Conservation (phyloP, 495 filamentous ascomycete genomes). For the Penicillium taxi region DNA sequence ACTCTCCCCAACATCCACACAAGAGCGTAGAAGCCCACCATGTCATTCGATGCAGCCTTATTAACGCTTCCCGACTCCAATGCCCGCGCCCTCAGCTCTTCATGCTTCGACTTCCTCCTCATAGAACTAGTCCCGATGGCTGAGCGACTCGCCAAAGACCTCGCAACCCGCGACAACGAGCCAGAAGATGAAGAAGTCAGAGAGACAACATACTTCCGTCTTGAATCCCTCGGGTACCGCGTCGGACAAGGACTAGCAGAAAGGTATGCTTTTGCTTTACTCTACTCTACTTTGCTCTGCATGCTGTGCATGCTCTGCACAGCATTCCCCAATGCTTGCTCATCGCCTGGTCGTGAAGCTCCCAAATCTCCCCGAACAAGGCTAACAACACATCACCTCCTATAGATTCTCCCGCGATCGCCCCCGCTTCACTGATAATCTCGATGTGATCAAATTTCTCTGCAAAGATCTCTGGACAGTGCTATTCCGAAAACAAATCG, state of each 20-base stretch:
- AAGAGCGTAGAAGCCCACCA: conserved; percentile 23
- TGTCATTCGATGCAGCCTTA: conserved; percentile 72
- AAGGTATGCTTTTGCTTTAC: conserved; percentile 45
- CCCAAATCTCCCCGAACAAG: too few species aligned
- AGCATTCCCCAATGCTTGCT: background rate
- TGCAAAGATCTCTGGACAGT: conserved; percentile 97
- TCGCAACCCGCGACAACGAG: conserved; percentile 24
- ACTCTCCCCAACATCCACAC: conserved; percentile 1
- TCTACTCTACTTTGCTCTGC: background rate
- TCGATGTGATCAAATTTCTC: conserved; percentile 93
- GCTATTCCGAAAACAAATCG: conserved; percentile 91
- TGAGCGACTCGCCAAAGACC: conserved; percentile 55
- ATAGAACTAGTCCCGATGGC: conserved; percentile 96
- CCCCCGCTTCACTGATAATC: conserved; percentile 76
- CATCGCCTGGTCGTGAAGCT: too few species aligned
- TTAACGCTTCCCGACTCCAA: conserved; percentile 68
- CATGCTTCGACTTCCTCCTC: conserved; percentile 84
- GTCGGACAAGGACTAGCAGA: conserved; percentile 92
- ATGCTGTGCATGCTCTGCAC: too few species aligned
- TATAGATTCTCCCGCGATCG: conserved; percentile 78
- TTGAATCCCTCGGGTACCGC: conserved; percentile 83
- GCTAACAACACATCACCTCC: background rate
- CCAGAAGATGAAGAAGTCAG: conserved; percentile 70
- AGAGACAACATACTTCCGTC: conserved; percentile 72
- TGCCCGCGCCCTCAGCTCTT: conserved; percentile 67